phyloP scores from a whole-genome alignment of 192 early-diverging fungal genomes.

The Lunasporangiospora selenospora region DNA sequence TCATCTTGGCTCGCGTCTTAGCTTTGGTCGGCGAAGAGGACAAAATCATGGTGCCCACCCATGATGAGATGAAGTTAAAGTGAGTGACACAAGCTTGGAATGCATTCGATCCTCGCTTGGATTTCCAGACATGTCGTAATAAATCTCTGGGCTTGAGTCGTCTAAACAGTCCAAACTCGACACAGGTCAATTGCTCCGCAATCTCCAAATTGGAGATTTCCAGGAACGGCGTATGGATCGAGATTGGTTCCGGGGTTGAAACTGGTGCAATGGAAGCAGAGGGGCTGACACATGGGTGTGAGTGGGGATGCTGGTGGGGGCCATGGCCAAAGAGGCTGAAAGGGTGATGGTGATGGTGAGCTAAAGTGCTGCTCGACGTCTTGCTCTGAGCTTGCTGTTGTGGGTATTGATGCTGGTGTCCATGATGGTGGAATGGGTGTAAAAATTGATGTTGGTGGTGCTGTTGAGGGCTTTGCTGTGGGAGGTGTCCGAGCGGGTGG shows the following conservation, averaged over 20 bases:
- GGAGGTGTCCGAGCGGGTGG: too few species aligned
- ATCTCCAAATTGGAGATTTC: constrained; percentile 55
- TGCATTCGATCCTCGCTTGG: background rate
- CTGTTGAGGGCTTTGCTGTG: too few species aligned
- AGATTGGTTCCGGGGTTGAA: background rate
- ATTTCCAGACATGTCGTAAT: constrained; percentile 9
- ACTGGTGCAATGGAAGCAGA: too few species aligned
- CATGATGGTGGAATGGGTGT: too few species aligned
- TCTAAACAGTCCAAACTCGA: constrained; percentile 64
- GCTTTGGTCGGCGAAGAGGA: constrained; percentile 62
- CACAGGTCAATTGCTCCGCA: constrained; percentile 66
- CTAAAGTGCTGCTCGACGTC: too few species aligned
- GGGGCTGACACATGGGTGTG: too few species aligned
- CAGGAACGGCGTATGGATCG: constrained; percentile 47
- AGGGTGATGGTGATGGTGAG: too few species aligned
- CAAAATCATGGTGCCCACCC: constrained; percentile 65
- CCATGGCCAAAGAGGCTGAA: too few species aligned
- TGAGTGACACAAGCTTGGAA: constrained; percentile 49
- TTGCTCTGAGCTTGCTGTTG: too few species aligned
- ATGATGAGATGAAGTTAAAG: constrained; percentile 76
- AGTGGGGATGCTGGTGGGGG: too few species aligned
- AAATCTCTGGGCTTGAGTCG: constrained; percentile 57
- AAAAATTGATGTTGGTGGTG: too few species aligned
- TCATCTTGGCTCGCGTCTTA: constrained; percentile 56
- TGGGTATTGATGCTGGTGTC: too few species aligned